A percentile compares a stretch with the other conserved stretches of the same genome.
Conservation (phyloP, 805 yeast genomes). For the Saturnispora mendoncae region DNA sequence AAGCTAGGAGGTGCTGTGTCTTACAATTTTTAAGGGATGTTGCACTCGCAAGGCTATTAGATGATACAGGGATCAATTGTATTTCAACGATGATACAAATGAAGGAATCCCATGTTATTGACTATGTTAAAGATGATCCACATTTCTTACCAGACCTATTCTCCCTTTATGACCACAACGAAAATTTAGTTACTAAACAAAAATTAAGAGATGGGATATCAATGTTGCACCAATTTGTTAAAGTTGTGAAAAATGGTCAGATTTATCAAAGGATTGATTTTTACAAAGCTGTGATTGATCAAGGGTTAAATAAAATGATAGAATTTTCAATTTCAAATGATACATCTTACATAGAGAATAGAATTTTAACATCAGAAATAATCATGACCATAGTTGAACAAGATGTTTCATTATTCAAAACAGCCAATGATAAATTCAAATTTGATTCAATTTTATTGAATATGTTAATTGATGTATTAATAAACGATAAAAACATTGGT, state of each 20-base stretch:
- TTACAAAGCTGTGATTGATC: constrained; percentile 51
- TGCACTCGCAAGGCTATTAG: constrained; percentile 70
- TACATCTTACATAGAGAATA: constrained; percentile 30
- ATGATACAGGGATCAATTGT: constrained; percentile 66
- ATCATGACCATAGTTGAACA: constrained; percentile 77
- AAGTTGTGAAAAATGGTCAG: constrained; percentile 62
- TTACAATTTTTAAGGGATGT: constrained; percentile 81
- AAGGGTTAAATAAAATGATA: constrained; percentile 63
- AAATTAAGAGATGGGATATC: constrained; percentile 62
- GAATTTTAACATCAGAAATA: constrained; percentile 72
- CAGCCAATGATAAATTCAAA: constrained; percentile 30
- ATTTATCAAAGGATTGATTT: constrained; percentile 54
- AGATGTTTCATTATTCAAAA: constrained; percentile 56
- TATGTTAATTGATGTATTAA: constrained; percentile 49
- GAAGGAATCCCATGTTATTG: constrained; percentile 61
- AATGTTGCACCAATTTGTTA: constrained; percentile 70
- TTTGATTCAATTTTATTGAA: constrained; percentile 42
- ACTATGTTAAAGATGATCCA: constrained; percentile 42
- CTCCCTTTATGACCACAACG: constrained; percentile 35
- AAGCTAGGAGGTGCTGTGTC: constrained; percentile 67
- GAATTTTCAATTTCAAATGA: constrained; percentile 57
- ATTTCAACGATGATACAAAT: constrained; percentile 58
- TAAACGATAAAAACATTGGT: constrained; percentile 59
- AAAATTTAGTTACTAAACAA: constrained; percentile 9
- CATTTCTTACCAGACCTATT: constrained; percentile 53